Evolutionary conservation across 2,329 filamentous ascomycete genomes (phyloP), one percentile per base, ranked within the genome.

Genomic region (Phialophora verrucosa): DNA sequence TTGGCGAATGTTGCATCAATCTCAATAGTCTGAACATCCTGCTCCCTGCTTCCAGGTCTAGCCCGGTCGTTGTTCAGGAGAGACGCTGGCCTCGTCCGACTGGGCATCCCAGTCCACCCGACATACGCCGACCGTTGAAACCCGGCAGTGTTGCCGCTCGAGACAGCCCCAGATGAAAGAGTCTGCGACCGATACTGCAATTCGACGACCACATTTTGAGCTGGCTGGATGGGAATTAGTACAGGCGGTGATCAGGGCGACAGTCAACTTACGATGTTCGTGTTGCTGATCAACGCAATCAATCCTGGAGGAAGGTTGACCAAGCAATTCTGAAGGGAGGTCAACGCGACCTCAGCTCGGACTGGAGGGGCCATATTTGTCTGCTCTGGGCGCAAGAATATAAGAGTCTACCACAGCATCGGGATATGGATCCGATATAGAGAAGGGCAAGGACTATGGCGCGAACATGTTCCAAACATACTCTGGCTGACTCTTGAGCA

Each of bases 61-160:
- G 69, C 58, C 25, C 69, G 67, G 53, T 73, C 67, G 25, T 69
- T 69, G 64, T 87, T 85, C 31, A 95, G 87, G 31, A 93, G 84
- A 0, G 91, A 87, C 12, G 89, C 87, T 72, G 91, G 82, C 77
- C 88, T 91, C 75, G 91, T 88, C 84, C 93, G 96, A 83, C 93
- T 97, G 71, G 93, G 91, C 92, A 99, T 96, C 73, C 95, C 95
- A 11, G 95, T 97, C 95, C 95, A 99, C 77, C 95, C 95, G 66
- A 96, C 84, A 76, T 91, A 99, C 73, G 96, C 84, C 56, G 91
- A 96, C 74, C 85, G 87, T 72, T 88, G 86, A 61, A 81, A 79
- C 6, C 81, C 76, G 59, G 83, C 77, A 47, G 82, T 75, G 73
- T 83, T 81, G 29, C 81, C 74, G 70, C 83, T 81, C 57, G 78